Conservation (phyloP, 2,329 filamentous ascomycete species). For the Talaromyces sp. region DNA sequence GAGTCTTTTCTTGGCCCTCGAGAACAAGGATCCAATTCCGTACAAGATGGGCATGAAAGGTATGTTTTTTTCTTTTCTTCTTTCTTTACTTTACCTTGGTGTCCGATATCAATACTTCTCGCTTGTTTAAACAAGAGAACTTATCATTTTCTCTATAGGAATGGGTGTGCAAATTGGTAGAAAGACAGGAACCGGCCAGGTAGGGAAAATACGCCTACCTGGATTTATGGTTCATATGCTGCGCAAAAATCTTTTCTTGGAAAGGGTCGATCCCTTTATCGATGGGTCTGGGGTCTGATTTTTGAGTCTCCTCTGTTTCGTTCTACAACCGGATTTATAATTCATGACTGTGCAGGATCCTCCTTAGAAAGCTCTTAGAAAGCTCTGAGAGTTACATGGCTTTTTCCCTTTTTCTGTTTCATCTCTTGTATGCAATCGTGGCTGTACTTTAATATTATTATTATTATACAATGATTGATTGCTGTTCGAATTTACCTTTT, state of each 20-base stretch:
- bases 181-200: conserved; percentile 5
- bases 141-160: neutral
- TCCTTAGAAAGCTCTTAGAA: neutral
- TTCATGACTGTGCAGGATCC: neutral
- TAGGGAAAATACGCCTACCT: neutral
- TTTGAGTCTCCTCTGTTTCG: neutral
- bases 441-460: neutral
- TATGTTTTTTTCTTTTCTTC: neutral
- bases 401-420: neutral
- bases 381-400: neutral
- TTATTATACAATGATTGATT: neutral
- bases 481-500: too few species aligned
- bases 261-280: neutral
- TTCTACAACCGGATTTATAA: neutral
- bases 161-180: conserved; percentile 9
- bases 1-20: conserved; percentile 2
- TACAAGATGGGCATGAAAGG: conserved; percentile 2
- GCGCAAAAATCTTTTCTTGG: conserved; percentile 5
- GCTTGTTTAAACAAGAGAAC: neutral
- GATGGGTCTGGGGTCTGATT: conserved; percentile 7
- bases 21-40: neutral
- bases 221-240: conserved; percentile 1
- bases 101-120: neutral
- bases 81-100: neutral
- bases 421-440: neutral